These are phyloP conservation scores for Hypoxylon sp. DNA, from an alignment of 2,329 filamentous ascomycete genomes.

Conservation along the genomic window DNA sequence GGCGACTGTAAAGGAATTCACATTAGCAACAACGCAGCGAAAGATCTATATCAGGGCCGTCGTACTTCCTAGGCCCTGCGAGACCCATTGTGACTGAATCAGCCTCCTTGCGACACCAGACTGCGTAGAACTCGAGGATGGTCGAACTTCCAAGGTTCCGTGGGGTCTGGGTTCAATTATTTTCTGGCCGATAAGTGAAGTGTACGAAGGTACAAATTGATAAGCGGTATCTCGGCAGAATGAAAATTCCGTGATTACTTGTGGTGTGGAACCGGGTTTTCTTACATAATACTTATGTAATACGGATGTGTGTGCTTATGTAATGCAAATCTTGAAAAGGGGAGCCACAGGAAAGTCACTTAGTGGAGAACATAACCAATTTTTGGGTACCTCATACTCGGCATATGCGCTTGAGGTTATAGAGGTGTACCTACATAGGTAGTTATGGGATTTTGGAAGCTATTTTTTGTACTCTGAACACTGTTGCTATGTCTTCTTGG, in stretches of 20 bases:
- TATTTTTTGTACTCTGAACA: too few relatives aligned
- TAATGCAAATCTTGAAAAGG: not conserved
- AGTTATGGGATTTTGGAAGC: too few relatives aligned
- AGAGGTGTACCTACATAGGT: too few relatives aligned
- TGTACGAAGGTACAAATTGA: slow-evolving; percentile 11
- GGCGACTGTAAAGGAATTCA: slow-evolving; percentile 54
- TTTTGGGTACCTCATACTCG: too few relatives aligned
- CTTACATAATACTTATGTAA: not conserved
- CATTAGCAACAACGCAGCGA: slow-evolving; percentile 19
- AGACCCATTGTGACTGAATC: slow-evolving; percentile 49
- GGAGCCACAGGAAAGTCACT: too few relatives aligned
- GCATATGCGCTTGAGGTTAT: too few relatives aligned
- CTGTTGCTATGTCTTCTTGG: too few relatives aligned
- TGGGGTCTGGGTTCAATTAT: slow-evolving; percentile 35
- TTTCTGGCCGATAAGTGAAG: slow-evolving; percentile 33
- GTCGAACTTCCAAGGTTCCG: slow-evolving; percentile 23
- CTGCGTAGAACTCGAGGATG: slow-evolving; percentile 11
- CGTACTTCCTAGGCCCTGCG: slow-evolving; percentile 50
- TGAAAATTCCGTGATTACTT: not conserved
- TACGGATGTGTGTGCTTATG: not conserved
- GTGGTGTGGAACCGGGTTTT: too few relatives aligned
- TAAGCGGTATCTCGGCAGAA: slow-evolving; percentile 24
- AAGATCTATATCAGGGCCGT: not conserved
- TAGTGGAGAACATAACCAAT: too few relatives aligned
- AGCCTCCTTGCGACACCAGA: slow-evolving; percentile 14